Evolutionary conservation across 2,329 filamentous ascomycete species (phyloP).

Genomic region (Microcyclospora pomicola): DNA sequence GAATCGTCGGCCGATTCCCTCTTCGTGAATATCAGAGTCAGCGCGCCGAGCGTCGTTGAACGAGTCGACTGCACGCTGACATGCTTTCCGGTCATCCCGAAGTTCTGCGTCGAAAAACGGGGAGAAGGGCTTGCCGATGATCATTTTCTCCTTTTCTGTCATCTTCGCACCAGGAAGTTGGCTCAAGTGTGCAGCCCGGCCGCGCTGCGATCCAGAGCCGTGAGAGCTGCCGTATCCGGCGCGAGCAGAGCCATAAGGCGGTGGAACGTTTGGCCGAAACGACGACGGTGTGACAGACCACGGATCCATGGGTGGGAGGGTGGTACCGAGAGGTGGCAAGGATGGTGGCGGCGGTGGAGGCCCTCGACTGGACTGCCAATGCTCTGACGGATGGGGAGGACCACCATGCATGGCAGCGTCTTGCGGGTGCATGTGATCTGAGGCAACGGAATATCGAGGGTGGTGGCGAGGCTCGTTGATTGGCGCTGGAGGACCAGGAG

Average conservation of each 20-base stretch:
- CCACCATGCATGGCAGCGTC: no score
- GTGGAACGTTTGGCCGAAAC: no score
- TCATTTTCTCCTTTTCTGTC: constrained; percentile 80
- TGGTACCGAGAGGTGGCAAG: not conserved
- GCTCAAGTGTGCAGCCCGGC: not conserved
- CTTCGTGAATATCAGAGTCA: constrained; percentile 41
- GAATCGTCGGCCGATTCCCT: constrained; percentile 57
- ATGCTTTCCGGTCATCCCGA: constrained; percentile 70
- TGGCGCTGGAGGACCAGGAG: no score
- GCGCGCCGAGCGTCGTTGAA: constrained; percentile 57
- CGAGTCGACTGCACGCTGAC: constrained; percentile 64
- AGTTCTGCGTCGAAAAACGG: constrained; percentile 62
- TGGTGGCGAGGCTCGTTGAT: no score
- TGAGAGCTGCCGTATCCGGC: not conserved
- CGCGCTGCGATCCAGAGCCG: constrained; percentile 17
- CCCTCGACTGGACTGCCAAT: no score
- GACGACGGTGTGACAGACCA: not conserved
- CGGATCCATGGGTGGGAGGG: not conserved
- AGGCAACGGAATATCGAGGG: no score
- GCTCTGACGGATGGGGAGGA: no score
- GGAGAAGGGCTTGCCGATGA: constrained; percentile 63
- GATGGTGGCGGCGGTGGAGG: constrained; percentile 1
- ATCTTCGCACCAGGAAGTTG: not conserved
- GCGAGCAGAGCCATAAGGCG: not conserved
- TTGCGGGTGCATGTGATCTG: no score